Evolutionary conservation across 805 yeast species (phyloP).

Genomic region (Wickerhamia fluorescens): DNA sequence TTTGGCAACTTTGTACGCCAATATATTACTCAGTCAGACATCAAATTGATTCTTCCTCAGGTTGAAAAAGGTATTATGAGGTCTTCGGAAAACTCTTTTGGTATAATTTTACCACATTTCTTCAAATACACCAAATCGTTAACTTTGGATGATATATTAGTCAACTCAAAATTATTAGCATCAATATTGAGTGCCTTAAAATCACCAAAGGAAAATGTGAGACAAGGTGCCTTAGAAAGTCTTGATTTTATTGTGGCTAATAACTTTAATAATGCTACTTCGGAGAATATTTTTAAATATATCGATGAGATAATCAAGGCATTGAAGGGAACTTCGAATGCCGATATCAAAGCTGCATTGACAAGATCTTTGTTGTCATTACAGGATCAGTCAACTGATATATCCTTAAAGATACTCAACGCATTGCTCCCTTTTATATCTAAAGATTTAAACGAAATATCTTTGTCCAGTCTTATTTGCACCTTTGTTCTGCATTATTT

Average conservation of each 20-base stretch:
- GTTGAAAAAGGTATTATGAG: conserved; percentile 71
- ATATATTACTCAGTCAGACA: conserved; percentile 29
- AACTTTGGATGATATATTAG: conserved; percentile 36
- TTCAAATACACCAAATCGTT: conserved; percentile 23
- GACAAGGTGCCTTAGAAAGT: conserved; percentile 40
- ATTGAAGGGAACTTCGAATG: conserved; percentile 48
- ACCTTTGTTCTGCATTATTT: conserved; percentile 44
- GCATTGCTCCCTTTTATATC: conserved; percentile 45
- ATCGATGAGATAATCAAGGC: conserved; percentile 50
- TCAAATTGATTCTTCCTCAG: conserved; percentile 38
- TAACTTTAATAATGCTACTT: conserved; percentile 9
- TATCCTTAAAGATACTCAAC: conserved; percentile 26
- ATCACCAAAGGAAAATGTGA: conserved; percentile 62
- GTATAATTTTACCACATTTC: conserved; percentile 45
- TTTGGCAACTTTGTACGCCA: conserved; percentile 42
- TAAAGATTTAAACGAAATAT: conserved; percentile 72
- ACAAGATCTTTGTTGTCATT: conserved; percentile 36
- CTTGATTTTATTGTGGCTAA: conserved; percentile 16
- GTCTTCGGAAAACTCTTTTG: conserved; percentile 67
- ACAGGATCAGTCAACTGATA: conserved; percentile 18
- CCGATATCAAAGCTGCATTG: conserved; percentile 58
- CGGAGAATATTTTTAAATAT: conserved; percentile 23
- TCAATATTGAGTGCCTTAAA: conserved; percentile 44
- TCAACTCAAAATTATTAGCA: conserved; percentile 25
- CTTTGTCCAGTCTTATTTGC: conserved; percentile 43